Evolutionary conservation across 768 basidiomycete genomes (phyloP), one percentile per base, ranked within the genome.

Genomic region (Phaffia tasmanica): DNA sequence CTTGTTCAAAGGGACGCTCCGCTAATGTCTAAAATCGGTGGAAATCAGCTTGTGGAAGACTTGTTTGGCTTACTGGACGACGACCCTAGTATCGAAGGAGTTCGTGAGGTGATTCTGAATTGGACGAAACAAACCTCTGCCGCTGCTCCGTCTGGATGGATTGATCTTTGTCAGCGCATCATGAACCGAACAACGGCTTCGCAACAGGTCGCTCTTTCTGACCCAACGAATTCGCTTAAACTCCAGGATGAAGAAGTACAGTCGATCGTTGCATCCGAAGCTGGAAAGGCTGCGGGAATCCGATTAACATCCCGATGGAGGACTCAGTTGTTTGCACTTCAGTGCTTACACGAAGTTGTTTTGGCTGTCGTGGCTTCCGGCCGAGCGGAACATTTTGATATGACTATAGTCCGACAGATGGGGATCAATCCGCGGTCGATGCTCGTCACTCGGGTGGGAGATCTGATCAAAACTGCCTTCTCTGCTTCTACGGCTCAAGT

Each of bases 391-490:
- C 91, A 98, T 72, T 79, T 95, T 47, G 86, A 94, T 74, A 82
- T 88, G 32, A 79, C 80, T 1, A 81, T 84, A 70, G 92, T 90
- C 1, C 48, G 70, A 9, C 57, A 69, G 3, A 49, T 74, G 56
- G 67, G 73, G 1, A 58, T 74, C 1, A 75, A 73, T 60, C 59
- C 67, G 79, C 83, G 73, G 55, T 79, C 76, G 53, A 79, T 97
- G 56, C 80, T 99, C 21, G 86, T 88, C 49, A 85, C 87, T 21
- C 83, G 92, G 23, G 84, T 98, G 9, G 85, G 87, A 7, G 95
- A 99, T 76, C 79, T 99, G 65, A 94, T 99, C 77, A 89, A 83
- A 78, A 95, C 98, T 86, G 94, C 95, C 0, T 98, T 99, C 75
- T 94, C 90, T 16, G 93, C 95, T 0, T 92, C 91, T 19, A 89